phyloP scores from a whole-genome alignment of 306 rosid genomes.

The Astragalus membranaceus region DNA sequence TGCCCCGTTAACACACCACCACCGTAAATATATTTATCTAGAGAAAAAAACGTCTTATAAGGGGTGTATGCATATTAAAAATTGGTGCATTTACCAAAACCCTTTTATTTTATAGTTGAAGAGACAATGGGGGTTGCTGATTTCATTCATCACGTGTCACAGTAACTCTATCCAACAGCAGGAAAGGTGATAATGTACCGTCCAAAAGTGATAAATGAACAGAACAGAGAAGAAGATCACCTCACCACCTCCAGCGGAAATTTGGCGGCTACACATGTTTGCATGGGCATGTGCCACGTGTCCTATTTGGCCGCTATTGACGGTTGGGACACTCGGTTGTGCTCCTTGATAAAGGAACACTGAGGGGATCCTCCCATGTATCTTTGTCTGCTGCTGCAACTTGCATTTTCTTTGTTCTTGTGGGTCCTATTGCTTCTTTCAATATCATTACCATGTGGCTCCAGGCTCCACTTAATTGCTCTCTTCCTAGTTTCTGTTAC shows the following conservation, averaged over 20 bases:
- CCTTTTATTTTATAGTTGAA: too few species aligned
- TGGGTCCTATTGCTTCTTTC: slow-evolving; percentile 23
- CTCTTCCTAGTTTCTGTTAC: not conserved
- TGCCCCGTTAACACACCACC: too few species aligned
- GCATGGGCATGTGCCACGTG: slow-evolving; percentile 34
- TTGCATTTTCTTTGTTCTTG: not conserved
- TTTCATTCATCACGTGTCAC: not conserved
- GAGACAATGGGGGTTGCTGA: not conserved
- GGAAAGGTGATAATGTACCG: not conserved
- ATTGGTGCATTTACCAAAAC: too few species aligned
- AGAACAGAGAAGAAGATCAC: not conserved
- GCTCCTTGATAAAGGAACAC: slow-evolving; percentile 34
- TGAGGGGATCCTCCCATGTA: slow-evolving; percentile 30
- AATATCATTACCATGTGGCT: not conserved
- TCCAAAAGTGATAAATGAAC: not conserved
- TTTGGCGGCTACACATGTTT: slow-evolving; percentile 33
- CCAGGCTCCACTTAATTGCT: not conserved
- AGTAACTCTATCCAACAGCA: not conserved
- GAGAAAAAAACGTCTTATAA: too few species aligned
- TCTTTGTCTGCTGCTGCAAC: slow-evolving; percentile 38
- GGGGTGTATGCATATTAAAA: too few species aligned
- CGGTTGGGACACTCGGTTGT: slow-evolving; percentile 40
- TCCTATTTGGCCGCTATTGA: slow-evolving; percentile 38
- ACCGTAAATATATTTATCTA: too few species aligned
- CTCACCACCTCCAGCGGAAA: not conserved